Base-by-base conservation (phyloP, 2,329 filamentous ascomycete species). In the Emmonsiellopsis sp. region DNA sequence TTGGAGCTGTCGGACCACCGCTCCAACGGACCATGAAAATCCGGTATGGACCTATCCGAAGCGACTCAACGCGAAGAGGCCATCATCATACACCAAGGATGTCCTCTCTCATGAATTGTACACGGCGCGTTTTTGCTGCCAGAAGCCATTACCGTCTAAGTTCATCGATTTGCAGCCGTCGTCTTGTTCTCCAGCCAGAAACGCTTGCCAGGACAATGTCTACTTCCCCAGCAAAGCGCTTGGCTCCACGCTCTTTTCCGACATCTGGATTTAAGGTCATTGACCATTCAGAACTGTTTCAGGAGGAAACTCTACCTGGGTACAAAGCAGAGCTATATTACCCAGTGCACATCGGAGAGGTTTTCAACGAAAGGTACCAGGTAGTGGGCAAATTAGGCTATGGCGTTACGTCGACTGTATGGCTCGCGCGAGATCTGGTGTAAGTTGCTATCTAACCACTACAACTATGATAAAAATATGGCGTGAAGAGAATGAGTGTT, bases 341-440 rank as follows among this genome's bases (percentile, higher is more conserved):
- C 20, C 51, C 51, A 42, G 44, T 46, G 30, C n/a, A 42, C 44
- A 37, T 53, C 41, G 20, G 44, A 9, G 35, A 53, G n/a, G n/a
- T 43, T n/a, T 49, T 43, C 35, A n/a, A 34, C n/a, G 20, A 37
- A 11, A 47, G 44, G 30, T 53, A 53, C 32, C 44, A 42, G 41
- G 32, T 48, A 3, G 16, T 34, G 15, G 51, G 51, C 32, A 53
- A 48, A 45, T 30, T 53, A n/a, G 35, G 44, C 5, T 42, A 53
- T 20, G 44, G 44, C 4, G 51, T 53, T 49, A 43, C 44, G 9
- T 49, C 44, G 35, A 49, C 44, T 8, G n/a, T 49, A 35, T 53
- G 51, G 44, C 7, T 53, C 41, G 44, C 51, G 32, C 35, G 35
- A 5, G 44, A 42, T 30, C 34, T 53, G n/a, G 10, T 53, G 37